Base-by-base conservation (phyloP, 805 yeast genomes). In the Barnettozyma populi region DNA sequence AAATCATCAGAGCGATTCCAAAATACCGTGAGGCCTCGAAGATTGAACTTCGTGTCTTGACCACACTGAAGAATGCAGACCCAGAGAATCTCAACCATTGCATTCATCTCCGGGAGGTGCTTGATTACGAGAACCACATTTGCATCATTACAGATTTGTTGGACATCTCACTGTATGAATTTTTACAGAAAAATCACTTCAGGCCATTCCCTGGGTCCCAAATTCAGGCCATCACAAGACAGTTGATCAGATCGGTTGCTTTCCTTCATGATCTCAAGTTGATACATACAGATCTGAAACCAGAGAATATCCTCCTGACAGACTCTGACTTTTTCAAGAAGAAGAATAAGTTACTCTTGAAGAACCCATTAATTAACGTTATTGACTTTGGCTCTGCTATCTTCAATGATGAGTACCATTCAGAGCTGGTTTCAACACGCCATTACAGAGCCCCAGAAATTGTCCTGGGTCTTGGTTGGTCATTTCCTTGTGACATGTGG, bases 351-450 rank as follows among this genome's bases (percentile, higher is more conserved):
- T 18, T 47, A 13, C 73, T 88, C 9, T 74, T 94, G 53, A 76
- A 74, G 42, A 82, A 86, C 62, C 95, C 98, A 2, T 75, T 80
- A 52, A 87, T 94, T 46, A 90, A 88, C 63, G 78, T 92, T 24
- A 94, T 94, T 51, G 99, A 94, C 68, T 94, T 94, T 66, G 99
- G 99, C n/a, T 82, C 94, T 36, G 97, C 99, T 0, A 82, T 95
- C 4, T 94, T 94, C 60, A 78, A 86, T 57, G 95, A 90, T 66
- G 98, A 94, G 68, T 90, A 86, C 63, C 99, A 94, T 71, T 82
- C 95, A 4, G 80, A 86, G 19, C 82, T 94, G 14, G 96, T 94
- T 10, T 87, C 96, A 7, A 94, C 99, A 2, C 75, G 99, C 43
- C 99, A 94, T 66, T 94, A 94, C 65, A 72, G 99, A 46, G 99